These are phyloP conservation scores for Chaetomium sp. DNA, from an alignment of 2,329 filamentous ascomycete species.

Conservation along the genomic window DNA sequence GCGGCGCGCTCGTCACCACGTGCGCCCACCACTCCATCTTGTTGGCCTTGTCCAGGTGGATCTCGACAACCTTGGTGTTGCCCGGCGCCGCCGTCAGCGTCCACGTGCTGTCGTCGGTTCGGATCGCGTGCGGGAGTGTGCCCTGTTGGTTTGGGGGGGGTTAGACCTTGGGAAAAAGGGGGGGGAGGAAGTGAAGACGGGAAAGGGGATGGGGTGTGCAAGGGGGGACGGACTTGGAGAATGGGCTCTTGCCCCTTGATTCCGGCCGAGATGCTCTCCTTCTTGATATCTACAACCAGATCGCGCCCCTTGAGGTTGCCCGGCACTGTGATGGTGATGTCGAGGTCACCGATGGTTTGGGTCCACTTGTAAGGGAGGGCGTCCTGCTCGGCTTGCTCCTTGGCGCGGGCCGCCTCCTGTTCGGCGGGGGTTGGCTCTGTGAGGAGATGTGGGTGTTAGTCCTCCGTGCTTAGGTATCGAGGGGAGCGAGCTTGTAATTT, in stretches of 20 bases:
- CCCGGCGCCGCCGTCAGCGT: conserved; percentile 74
- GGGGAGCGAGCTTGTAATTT: background rate
- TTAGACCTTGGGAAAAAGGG: too few species aligned
- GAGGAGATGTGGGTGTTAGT: conserved; percentile 25
- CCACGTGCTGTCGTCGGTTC: conserved; percentile 90
- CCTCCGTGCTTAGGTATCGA: conserved; percentile 20
- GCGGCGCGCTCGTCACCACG: conserved; percentile 81
- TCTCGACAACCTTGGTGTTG: conserved; percentile 58
- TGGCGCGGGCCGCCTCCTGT: conserved; percentile 61
- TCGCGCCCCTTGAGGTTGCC: conserved; percentile 83
- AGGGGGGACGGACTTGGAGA: conserved; percentile 63
- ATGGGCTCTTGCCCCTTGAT: conserved; percentile 88
- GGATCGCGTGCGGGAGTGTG: conserved; percentile 77
- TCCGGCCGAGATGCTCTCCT: conserved; percentile 73
- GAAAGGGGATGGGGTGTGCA: too few species aligned
- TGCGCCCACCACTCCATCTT: conserved; percentile 99
- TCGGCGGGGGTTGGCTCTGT: conserved; percentile 58
- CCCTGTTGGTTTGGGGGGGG: conserved; percentile 65
- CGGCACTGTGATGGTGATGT: conserved; percentile 76
- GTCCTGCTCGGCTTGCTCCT: conserved; percentile 85
- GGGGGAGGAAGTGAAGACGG: conserved; percentile 52
- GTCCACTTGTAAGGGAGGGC: conserved; percentile 96
- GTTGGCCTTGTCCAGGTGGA: conserved; percentile 94
- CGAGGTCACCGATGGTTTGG: conserved; percentile 87
- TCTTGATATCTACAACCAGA: conserved; percentile 79